Conservation (phyloP, 2,329 filamentous ascomycete genomes). For the Venturiaceae sp. region DNA sequence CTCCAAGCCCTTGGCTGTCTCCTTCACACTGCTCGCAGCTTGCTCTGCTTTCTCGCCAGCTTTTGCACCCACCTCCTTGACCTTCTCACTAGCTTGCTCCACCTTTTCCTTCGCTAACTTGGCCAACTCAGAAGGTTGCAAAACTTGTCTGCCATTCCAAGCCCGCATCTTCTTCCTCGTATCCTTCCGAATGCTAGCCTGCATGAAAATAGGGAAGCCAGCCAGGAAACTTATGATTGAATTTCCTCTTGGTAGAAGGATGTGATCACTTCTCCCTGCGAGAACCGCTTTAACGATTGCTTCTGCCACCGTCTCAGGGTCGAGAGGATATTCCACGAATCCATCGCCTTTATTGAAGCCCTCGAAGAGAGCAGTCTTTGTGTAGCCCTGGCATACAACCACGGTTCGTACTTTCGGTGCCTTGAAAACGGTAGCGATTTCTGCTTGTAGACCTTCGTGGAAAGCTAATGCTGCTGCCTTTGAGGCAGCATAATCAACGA, state of each 20-base stretch:
- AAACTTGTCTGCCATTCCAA: conserved; percentile 27
- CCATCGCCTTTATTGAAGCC: conserved; percentile 42
- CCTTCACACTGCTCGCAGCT: background rate
- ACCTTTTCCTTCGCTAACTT: background rate
- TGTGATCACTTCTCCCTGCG: conserved; percentile 45
- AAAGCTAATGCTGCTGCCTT: conserved; percentile 60
- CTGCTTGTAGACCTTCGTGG: conserved; percentile 48
- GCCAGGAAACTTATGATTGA: conserved; percentile 29
- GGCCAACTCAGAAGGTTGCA: conserved; percentile 21
- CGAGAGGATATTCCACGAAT: conserved; percentile 44
- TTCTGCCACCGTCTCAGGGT: conserved; percentile 55
- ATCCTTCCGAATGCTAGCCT: conserved; percentile 39
- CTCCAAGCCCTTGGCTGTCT: background rate
- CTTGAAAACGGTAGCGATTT: conserved; percentile 43
- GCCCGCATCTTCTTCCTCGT: conserved; percentile 22
- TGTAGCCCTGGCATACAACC: conserved; percentile 55
- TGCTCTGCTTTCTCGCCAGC: background rate
- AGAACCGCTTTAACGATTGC: conserved; percentile 52
- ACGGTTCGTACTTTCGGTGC: conserved; percentile 57
- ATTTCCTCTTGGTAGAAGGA: conserved; percentile 40
- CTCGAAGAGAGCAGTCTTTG: conserved; percentile 49
- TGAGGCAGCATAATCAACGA: conserved; percentile 58
- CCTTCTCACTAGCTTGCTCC: background rate
- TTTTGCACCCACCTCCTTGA: background rate
- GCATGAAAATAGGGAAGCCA: conserved; percentile 53